Evolutionary conservation across 768 basidiomycete species (phyloP), one percentile per base, ranked within the genome.

Genomic region (Royoungia palumana): DNA sequence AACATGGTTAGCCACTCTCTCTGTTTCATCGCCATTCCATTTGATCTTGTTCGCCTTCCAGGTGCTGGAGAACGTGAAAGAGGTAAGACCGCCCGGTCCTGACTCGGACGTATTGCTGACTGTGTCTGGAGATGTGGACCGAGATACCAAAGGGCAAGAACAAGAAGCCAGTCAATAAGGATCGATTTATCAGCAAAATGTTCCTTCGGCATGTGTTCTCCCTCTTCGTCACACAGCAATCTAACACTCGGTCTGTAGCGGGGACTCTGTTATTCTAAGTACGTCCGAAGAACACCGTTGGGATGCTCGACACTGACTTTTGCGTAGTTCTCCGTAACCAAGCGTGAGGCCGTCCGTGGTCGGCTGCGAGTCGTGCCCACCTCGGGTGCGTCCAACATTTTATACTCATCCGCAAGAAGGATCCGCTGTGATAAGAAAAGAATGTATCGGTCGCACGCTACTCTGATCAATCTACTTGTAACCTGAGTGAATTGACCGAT

Each of bases 181-280:
- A 98, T 71, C 81, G 96, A 41, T 99, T 98, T 75, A 95, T 99
- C 68, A 95, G 93, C 69, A 99, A 98, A 74, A 95, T 99, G 93
- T 98, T 95, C 72, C 72, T 98, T 53, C 80, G 92, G 89, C 88
- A 61, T 44, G 82, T 68, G 32, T 20, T 42, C 20, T 38, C 28
- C 24, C 47, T 36, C 38, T 39, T 39, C 35, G 32, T 50, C 32
- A 19, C 35, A 34, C 51, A 25, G 47, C 49, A 10, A 45, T 44
- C 50, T 64, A 41, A 56, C n/a, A n/a, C n/a, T 47, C 24, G 30
- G 45, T 43, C 36, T 42, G 28, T 46, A 93, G 94, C 39, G 96
- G 96, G 20, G 95, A 98, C 70, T 98, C 95, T 21, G 96, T 99
- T 13, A 96, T 99, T 57, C 78, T 98, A 45, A 89, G 95, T 97